phyloP scores from a whole-genome alignment of 148 eudicot genomes.

The Cornus florida region DNA sequence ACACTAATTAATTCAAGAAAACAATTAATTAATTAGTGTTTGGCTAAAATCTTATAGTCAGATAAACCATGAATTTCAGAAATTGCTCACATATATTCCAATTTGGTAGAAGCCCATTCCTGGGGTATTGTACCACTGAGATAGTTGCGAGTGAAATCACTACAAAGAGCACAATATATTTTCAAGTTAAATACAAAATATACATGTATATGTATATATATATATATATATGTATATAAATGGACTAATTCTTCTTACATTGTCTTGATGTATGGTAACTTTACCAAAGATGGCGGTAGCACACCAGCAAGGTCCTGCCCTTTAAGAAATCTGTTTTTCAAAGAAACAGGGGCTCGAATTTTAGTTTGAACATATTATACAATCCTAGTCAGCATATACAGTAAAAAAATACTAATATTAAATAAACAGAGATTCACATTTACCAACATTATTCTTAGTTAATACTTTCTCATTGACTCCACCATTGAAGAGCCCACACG shows the following conservation, averaged over 20 bases:
- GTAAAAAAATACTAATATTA: too few species aligned
- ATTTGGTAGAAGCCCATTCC: neutral
- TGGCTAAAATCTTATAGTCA: neutral
- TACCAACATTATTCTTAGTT: too few species aligned
- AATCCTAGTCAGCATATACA: too few species aligned
- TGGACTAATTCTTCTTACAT: neutral
- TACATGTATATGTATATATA: too few species aligned
- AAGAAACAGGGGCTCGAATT: neutral
- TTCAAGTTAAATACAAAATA: neutral
- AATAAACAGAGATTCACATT: too few species aligned
- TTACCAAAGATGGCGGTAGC: slow-evolving; percentile 37
- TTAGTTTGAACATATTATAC: too few species aligned
- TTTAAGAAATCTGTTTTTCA: slow-evolving; percentile 31
- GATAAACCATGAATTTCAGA: neutral
- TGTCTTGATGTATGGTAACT: slow-evolving; percentile 13
- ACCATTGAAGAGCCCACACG: too few species aligned
- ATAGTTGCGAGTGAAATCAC: neutral
- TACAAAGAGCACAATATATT: too few species aligned
- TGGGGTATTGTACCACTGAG: neutral
- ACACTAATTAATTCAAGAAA: neutral
- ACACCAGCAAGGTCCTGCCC: slow-evolving; percentile 44
- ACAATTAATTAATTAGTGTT: neutral
- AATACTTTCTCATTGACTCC: too few species aligned
- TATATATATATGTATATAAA: too few species aligned
- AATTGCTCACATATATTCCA: neutral